Evolutionary conservation across 2,329 filamentous ascomycete species (phyloP), one percentile per base, ranked within the genome.

Genomic region (Diplodia sapinea): DNA sequence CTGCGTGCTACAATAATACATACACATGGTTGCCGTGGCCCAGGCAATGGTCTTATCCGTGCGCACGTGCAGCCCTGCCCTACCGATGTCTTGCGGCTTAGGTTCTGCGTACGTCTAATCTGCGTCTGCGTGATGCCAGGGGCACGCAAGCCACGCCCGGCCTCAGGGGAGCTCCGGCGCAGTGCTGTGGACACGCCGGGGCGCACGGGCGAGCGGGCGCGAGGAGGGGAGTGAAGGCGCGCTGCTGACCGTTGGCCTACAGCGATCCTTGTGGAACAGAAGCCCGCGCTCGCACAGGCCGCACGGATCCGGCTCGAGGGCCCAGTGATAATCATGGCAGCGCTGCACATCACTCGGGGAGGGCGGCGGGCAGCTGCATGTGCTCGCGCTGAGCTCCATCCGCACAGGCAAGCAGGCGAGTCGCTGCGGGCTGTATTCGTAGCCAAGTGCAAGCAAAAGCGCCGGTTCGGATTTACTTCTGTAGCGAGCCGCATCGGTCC

Each of bases 241-340:
- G 43, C 20, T 47, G 15, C 17, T 47, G 43, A 17, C 43, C 43
- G 43, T 47, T 47, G 40, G 40, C 13, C 43, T 47, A 20, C 57
- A 50, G 26, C 57, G 57, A 63, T 63, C 43, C 59, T 63, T 63
- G 59, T 51, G 23, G 59, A 20, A 51, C 47, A 51, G 33, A 62
- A 61, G 59, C 31, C 43, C 38, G 59, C 59, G 31, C 47, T 38
- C 59, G 59, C 59, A 63, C 59, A 26, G 47, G 57, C 57, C 59
- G 59, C 59, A 51, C 59, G 47, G 59, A 38, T 38, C 59, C 43
- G 59, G 43, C 29, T 51, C n/a, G 29, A 50, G 59, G 59, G 31
- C 59, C 59, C 59, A 63, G 59, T 63, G 59, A 63, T 63, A 51
- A 26, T 51, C 59, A 59, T 47, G 38, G 40, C 57, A 62, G 57